Percentiles rank a stretch among this genome's conserved stretches.
These are phyloP conservation scores for Fusarium sp. DNA, from an alignment of 2,329 filamentous ascomycete species.

Conservation along the genomic window DNA sequence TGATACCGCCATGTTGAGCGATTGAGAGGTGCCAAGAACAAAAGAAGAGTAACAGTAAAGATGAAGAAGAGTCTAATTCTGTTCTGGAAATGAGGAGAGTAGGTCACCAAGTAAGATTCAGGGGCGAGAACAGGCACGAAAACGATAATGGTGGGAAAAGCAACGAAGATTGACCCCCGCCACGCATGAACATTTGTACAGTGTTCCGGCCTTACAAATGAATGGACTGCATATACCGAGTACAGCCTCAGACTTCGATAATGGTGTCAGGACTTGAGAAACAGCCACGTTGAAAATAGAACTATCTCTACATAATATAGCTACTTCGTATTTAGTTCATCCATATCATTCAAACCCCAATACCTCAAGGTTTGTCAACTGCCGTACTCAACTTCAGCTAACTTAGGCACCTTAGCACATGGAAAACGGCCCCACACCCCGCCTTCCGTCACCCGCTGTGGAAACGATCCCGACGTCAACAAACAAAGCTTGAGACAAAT, in stretches of 20 bases:
- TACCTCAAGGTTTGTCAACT: no score
- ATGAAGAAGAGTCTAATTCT: neutral
- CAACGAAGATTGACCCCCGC: neutral
- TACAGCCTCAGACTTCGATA: neutral
- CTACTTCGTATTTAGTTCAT: neutral
- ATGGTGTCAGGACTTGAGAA: neutral
- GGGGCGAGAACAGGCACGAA: neutral
- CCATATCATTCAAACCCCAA: neutral
- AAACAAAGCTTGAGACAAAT: slow-evolving; percentile 15
- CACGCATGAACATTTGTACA: neutral
- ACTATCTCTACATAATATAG: neutral
- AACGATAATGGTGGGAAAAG: slow-evolving; percentile 12
- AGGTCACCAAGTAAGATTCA: neutral
- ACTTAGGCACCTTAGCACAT: neutral
- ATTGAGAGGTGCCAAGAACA: neutral
- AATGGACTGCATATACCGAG: neutral
- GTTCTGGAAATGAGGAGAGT: neutral
- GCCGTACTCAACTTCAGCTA: neutral
- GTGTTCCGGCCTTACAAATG: neutral
- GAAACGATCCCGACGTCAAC: slow-evolving; percentile 31
- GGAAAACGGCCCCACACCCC: slow-evolving; percentile 35
- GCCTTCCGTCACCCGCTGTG: slow-evolving; percentile 21
- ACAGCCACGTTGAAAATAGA: neutral
- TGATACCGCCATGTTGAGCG: slow-evolving; percentile 12
- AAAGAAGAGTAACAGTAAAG: no score